Evolutionary conservation across 2,329 filamentous ascomycete genomes (phyloP).

Genomic region (Colletotrichum lentis): DNA sequence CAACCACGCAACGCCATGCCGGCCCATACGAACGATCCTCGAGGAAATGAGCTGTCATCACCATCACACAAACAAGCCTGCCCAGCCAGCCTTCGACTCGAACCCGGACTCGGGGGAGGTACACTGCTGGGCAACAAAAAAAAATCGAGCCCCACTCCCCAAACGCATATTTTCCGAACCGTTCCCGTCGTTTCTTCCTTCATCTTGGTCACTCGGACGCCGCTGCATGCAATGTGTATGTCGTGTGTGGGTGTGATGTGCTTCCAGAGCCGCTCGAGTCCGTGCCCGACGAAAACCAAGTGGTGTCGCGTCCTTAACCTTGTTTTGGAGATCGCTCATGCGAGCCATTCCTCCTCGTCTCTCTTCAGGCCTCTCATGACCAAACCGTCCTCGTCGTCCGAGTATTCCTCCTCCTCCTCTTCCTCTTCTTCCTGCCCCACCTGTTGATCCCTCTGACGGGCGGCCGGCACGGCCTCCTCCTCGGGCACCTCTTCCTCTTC

Average conservation of each 20-base stretch:
- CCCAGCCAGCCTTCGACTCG: conserved; percentile 11
- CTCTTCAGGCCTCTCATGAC: conserved; percentile 66
- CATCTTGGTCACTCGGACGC: conserved; percentile 24
- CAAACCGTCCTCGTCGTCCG: conserved; percentile 65
- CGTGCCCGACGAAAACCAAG: conserved; percentile 21
- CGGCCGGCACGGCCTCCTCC: conserved; percentile 41
- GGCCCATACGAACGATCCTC: conserved; percentile 25
- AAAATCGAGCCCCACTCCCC: conserved; percentile 4
- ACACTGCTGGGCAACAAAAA: conserved; percentile 25
- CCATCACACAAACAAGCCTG: conserved; percentile 21
- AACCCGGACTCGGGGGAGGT: not conserved
- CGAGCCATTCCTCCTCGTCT: conserved; percentile 68
- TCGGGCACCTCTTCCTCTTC: conserved; percentile 55
- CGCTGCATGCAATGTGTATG: conserved; percentile 33
- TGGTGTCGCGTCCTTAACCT: not conserved
- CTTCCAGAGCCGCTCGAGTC: conserved; percentile 6
- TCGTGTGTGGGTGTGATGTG: conserved; percentile 21
- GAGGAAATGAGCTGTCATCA: conserved; percentile 26
- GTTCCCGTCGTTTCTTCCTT: conserved; percentile 20
- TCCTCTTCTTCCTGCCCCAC: conserved; percentile 52
- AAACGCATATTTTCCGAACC: conserved; percentile 25
- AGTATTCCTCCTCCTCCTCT: conserved; percentile 52
- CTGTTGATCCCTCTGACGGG: conserved; percentile 42
- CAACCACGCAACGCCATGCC: conserved; percentile 36
- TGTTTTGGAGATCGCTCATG: conserved; percentile 45